These are phyloP conservation scores for Hericium alpestre DNA, from an alignment of 768 basidiomycete species.

Conservation along the genomic window DNA sequence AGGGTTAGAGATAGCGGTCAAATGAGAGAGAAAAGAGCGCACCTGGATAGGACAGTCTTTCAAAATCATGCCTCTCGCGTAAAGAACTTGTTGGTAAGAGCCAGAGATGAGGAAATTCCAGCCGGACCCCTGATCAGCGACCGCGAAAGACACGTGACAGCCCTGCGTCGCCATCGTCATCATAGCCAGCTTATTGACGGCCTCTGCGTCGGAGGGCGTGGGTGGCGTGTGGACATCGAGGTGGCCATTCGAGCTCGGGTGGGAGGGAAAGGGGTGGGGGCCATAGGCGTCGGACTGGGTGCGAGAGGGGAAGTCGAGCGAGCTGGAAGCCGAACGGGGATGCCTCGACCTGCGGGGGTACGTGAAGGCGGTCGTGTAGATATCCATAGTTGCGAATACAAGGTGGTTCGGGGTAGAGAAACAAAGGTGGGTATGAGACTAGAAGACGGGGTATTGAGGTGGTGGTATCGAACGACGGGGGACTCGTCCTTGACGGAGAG, in stretches of 20 bases:
- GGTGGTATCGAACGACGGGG: slow-evolving; percentile 4
- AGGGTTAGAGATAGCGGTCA: slow-evolving; percentile 11
- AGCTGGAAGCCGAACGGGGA: slow-evolving; percentile 50
- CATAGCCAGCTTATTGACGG: slow-evolving; percentile 68
- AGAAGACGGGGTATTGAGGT: slow-evolving; percentile 14
- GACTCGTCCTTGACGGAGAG: slow-evolving; percentile 11
- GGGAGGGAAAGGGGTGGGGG: slow-evolving; percentile 26
- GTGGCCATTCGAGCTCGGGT: slow-evolving; percentile 18
- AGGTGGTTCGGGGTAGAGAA: slow-evolving; percentile 13
- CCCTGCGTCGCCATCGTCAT: slow-evolving; percentile 73
- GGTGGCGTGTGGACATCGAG: slow-evolving; percentile 20
- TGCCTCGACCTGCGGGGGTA: slow-evolving; percentile 76
- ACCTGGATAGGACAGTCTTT: slow-evolving; percentile 86
- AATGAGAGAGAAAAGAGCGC: slow-evolving; percentile 15
- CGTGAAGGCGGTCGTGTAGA: slow-evolving; percentile 91
- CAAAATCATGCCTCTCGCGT: slow-evolving; percentile 77
- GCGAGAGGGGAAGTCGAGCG: slow-evolving; percentile 48
- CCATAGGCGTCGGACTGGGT: slow-evolving; percentile 31
- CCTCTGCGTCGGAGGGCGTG: slow-evolving; percentile 50
- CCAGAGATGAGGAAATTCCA: slow-evolving; percentile 92
- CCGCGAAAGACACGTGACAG: slow-evolving; percentile 73
- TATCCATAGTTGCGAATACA: slow-evolving; percentile 54
- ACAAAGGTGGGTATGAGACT: slow-evolving; percentile 19
- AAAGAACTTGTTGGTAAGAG: slow-evolving; percentile 86
- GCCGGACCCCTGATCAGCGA: slow-evolving; percentile 57